Base-by-base conservation (phyloP, 148 eudicot genomes). In the Silene uniflora region DNA sequence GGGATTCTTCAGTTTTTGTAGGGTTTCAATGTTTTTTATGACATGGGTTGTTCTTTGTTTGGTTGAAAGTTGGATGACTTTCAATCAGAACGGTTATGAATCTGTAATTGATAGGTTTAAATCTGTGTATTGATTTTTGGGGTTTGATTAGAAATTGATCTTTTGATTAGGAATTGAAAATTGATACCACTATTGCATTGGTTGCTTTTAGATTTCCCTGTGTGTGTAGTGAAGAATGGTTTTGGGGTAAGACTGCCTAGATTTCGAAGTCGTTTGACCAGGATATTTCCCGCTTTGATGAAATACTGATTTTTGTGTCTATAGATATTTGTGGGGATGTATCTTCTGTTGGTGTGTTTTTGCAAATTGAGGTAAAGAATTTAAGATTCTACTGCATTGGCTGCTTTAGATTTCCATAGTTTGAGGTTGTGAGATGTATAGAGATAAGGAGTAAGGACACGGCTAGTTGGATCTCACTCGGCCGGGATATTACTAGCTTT, bases 341-440 rank as follows among this genome's bases (percentile, higher is more conserved):
- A 7, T 19, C 65, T 32, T 59, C 21, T 22, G n/a, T 68, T 69
- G 62, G 10, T 42, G 58, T 29, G 13, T 12, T 74, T 32, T 18
- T 49, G 25, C 62, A 16, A 56, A 68, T 23, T 76, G 67, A 35
- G 62, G 59, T 69, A 68, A 60, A 62, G 62, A 19, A 46, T 13
- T 59, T 63, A 32, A 25, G 67, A 10, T 63, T 2, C 29, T 3
- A 39, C 29, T 63, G 29, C 13, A 18, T 63, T 63, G n/a, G 17
- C 32, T 11, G 32, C 18, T 63, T 3, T 63, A 24, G 39, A 63
- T 63, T 24, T 24, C 39, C 39, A 63, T 25, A 10, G 17, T 11
- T 5, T 63, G 24, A 2, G 25, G 13, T 61, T 29, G 72, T 16
- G 44, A 39, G 44, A 39, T 39, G 44, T 39, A 39, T 39, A 39